Percentiles rank a stretch among this genome's conserved stretches.
phyloP scores from a whole-genome alignment of 164 flowering plant species.

The Hamamelis virginiana region DNA sequence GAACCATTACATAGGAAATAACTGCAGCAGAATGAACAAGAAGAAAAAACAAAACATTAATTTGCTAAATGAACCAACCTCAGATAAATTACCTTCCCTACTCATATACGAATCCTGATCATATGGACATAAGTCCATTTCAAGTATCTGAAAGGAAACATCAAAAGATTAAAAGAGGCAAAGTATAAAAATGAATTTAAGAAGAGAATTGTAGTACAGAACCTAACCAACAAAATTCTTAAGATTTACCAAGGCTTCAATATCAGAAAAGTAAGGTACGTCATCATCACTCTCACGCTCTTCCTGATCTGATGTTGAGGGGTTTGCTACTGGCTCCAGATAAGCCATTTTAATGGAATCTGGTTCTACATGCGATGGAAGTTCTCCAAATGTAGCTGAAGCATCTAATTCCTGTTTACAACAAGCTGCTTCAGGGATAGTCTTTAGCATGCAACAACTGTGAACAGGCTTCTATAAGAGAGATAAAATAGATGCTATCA shows the following conservation, averaged over 20 bases:
- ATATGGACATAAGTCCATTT: constrained; percentile 73
- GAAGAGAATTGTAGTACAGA: constrained; percentile 2
- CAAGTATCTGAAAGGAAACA: constrained; percentile 64
- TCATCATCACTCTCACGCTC: constrained; percentile 62
- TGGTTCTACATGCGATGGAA: constrained; percentile 17
- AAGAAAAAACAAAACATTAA: not conserved
- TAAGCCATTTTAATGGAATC: constrained; percentile 14
- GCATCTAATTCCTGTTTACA: constrained; percentile 26
- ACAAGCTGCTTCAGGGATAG: constrained; percentile 11
- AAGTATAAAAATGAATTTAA: not conserved
- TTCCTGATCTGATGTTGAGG: constrained; percentile 43
- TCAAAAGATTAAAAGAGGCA: not conserved
- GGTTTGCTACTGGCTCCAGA: constrained; percentile 23
- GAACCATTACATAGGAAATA: not conserved
- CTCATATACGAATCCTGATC: constrained; percentile 41
- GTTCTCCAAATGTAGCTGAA: constrained; percentile 13
- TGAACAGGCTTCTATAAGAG: constrained; percentile 15
- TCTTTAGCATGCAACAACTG: constrained; percentile 10
- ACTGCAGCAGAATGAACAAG: not conserved
- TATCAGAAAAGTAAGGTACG: constrained; percentile 73
- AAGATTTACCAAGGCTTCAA: constrained; percentile 75
- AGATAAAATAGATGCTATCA: constrained; percentile 8
- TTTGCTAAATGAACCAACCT: not conserved
- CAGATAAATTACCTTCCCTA: constrained; percentile 48
- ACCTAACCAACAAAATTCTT: not conserved